phyloP scores from a whole-genome alignment of 768 basidiomycete genomes.

The Artomyces pyxidatus region DNA sequence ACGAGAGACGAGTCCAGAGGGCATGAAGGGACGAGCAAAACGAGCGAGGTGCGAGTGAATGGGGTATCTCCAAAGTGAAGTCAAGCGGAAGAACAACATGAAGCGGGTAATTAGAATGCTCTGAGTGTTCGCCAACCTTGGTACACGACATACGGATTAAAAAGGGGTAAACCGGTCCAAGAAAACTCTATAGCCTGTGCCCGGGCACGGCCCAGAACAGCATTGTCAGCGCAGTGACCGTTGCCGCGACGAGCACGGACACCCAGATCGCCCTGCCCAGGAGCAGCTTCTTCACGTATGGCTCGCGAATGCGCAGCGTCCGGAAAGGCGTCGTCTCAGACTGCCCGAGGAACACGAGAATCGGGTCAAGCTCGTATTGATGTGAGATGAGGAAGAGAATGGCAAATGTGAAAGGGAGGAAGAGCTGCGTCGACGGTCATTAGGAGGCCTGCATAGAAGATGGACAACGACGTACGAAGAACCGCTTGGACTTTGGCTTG shows the following conservation, averaged over 20 bases:
- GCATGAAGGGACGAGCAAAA: background rate
- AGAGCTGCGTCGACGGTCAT: constrained; percentile 49
- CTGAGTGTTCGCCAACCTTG: background rate
- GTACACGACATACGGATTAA: background rate
- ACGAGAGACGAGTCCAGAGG: no score
- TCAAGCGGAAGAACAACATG: background rate
- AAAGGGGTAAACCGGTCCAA: background rate
- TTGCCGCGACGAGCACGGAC: constrained; percentile 63
- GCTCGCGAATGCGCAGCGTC: constrained; percentile 84
- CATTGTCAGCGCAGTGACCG: constrained; percentile 76
- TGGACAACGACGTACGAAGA: constrained; percentile 71
- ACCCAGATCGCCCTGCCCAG: constrained; percentile 91
- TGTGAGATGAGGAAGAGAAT: constrained; percentile 89
- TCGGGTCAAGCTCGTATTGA: constrained; percentile 94
- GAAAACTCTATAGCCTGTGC: constrained; percentile 77
- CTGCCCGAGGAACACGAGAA: constrained; percentile 88
- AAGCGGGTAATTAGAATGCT: background rate
- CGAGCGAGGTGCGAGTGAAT: background rate
- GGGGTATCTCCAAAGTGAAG: background rate
- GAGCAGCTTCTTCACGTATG: constrained; percentile 88
- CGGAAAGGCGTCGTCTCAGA: constrained; percentile 98
- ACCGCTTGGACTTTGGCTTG: constrained; percentile 82
- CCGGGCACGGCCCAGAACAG: constrained; percentile 97
- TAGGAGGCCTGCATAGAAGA: constrained; percentile 5
- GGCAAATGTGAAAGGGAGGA: constrained; percentile 88